Conservation (phyloP, 2,329 filamentous ascomycete species). For the Diaporthe sp. region DNA sequence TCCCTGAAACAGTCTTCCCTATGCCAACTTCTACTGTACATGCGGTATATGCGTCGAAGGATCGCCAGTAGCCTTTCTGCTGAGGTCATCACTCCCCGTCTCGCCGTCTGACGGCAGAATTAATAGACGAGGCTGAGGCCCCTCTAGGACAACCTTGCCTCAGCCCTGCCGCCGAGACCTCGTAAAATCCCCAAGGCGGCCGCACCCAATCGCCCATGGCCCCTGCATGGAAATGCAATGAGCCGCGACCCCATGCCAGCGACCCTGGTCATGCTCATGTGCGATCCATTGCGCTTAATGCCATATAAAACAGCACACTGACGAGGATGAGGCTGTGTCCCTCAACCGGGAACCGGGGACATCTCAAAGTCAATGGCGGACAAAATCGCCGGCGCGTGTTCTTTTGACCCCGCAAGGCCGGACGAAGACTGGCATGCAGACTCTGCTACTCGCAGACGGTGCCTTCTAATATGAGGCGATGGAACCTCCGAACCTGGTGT, state of each 20-base stretch:
- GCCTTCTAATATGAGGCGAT: not conserved
- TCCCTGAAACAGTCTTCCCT: slow-evolving; percentile 8
- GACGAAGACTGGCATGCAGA: not conserved
- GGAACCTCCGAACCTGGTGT: slow-evolving; percentile 1
- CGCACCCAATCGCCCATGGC: not conserved
- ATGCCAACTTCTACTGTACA: not conserved
- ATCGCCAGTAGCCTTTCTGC: not conserved
- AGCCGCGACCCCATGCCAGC: slow-evolving; percentile 1
- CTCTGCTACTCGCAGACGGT: not conserved
- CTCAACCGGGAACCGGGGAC: not conserved
- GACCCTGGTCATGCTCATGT: not conserved
- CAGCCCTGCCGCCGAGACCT: slow-evolving; percentile 14
- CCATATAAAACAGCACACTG: not conserved
- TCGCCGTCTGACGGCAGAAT: not conserved
- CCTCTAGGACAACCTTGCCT: slow-evolving; percentile 5
- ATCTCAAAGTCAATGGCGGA: slow-evolving; percentile 8
- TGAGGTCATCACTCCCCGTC: slow-evolving; percentile 7
- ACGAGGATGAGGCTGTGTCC: slow-evolving; percentile 5
- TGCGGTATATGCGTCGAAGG: no score
- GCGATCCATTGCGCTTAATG: slow-evolving; percentile 1
- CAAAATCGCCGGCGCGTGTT: not conserved
- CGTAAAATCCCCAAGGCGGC: slow-evolving; percentile 8
- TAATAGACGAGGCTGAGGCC: slow-evolving; percentile 6
- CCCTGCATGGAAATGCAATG: not conserved
- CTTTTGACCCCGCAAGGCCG: not conserved